phyloP scores from a whole-genome alignment of 164 flowering plant genomes.

The Buxus sempervirens region DNA sequence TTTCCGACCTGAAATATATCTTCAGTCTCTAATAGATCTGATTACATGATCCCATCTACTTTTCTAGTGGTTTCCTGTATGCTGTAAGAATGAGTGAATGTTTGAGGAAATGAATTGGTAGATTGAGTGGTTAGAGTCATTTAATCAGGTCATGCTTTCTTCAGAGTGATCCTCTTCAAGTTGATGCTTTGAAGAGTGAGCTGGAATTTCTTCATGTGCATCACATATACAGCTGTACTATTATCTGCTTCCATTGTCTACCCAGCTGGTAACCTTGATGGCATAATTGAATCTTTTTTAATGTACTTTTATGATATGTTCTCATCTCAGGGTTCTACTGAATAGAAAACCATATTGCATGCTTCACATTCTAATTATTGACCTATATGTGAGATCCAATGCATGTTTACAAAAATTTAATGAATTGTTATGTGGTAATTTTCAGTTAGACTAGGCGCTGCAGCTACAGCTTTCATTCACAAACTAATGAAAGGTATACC shows the following conservation, averaged over 20 bases:
- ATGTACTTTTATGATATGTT: not conserved
- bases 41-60: too few species aligned
- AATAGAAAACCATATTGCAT: not conserved
- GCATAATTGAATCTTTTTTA: not conserved
- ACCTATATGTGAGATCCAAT: too few species aligned
- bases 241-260: not conserved
- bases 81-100: not conserved
- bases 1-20: not conserved
- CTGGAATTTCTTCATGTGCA: not conserved
- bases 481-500: constrained; percentile 84
- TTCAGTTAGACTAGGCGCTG: constrained; percentile 85
- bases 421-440: constrained; percentile 6
- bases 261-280: not conserved
- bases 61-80: not conserved
- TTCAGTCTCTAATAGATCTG: not conserved
- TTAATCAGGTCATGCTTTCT: not conserved
- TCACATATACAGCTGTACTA: not conserved
- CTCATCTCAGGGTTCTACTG: not conserved
- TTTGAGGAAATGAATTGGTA: not conserved
- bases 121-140: not conserved
- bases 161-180: not conserved
- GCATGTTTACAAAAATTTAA: not conserved
- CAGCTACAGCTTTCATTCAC: constrained; percentile 77
- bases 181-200: not conserved
- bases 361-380: not conserved